Evolutionary conservation across 768 basidiomycete genomes (phyloP), one percentile per base, ranked within the genome.

Genomic region (Boletus fagicola): DNA sequence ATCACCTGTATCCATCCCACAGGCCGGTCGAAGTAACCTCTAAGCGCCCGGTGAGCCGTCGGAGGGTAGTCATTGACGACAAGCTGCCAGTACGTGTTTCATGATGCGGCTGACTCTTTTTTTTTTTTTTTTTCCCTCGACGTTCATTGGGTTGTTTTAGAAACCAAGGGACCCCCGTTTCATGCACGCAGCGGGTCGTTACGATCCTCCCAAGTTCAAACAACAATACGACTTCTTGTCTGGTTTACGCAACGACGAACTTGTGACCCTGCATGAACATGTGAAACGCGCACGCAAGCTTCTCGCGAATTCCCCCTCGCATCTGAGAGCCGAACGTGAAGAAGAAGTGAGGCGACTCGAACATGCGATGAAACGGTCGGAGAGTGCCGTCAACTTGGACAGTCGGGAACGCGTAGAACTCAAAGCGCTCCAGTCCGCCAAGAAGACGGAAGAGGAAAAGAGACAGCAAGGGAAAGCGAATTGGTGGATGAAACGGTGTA

Each of bases 151-250:
- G 33, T 24, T 11, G 38, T 55, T 55, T 35, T 51, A 95, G 93
- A 83, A 86, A 72, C 70, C 85, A 15, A 83, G 94, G 31, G 94
- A 98, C 74, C 94, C 95, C 1, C 84, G 94, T 47, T 98, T 98
- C 74, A 76, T 88, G 28, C 79, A 84, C 28, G 73, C 88, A 10
- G 78, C 88, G 15, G 93, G 93, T 15, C 77, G 83, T 58, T 85
- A 88, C 62, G 83, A 86, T 16, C 64, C 78, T 0, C 73, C 84
- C 46, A 83, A 83, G 35, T 94, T 92, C 69, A 81, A 78, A 20
- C 68, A 81, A 45, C 83, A 85, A 33, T 97, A 96, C 63, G 76
- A 75, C 1, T 97, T 98, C 70, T 77, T 98, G 30, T 74, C 83
- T 2, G 81, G 81, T 5, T 68, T 88, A 47, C 89, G 87, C 65